Conservation (phyloP, 2,329 filamentous ascomycete species). For the Sarocladium oryzae region DNA sequence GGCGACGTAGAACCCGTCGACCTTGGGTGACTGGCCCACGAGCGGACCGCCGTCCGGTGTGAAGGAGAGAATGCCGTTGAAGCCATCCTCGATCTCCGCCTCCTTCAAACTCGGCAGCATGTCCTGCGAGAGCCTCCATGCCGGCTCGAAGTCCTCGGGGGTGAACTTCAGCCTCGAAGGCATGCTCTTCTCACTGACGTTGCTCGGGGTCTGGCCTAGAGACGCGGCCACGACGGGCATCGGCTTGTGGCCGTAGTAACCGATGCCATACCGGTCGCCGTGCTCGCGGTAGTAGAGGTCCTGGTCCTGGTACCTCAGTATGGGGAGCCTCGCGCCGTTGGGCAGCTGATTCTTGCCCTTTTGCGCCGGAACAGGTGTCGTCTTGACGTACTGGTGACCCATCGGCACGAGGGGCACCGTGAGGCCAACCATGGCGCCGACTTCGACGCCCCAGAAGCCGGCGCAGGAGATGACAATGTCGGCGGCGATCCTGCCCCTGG, state of each 20-base stretch:
- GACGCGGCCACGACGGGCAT: constrained; percentile 52
- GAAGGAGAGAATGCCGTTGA: constrained; percentile 62
- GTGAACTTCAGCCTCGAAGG: constrained; percentile 57
- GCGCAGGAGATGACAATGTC: constrained; percentile 58
- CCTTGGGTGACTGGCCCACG: constrained; percentile 48
- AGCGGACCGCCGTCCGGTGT: constrained; percentile 58
- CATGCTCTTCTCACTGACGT: constrained; percentile 55
- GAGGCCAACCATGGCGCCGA: constrained; percentile 54
- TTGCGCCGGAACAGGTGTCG: constrained; percentile 41
- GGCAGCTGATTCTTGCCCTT: constrained; percentile 27
- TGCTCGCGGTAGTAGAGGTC: constrained; percentile 61
- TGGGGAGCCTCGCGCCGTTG: constrained; percentile 48
- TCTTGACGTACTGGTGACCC: constrained; percentile 59
- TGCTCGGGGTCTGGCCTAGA: constrained; percentile 43
- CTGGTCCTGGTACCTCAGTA: constrained; percentile 56
- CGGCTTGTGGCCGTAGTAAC: constrained; percentile 57
- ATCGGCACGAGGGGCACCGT: constrained; percentile 53
- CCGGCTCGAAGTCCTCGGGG: constrained; percentile 50
- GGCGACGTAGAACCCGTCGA: constrained; percentile 58
- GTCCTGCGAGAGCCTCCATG: constrained; percentile 49
- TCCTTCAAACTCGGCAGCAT: constrained; percentile 46
- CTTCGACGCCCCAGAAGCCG: constrained; percentile 60
- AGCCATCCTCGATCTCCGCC: constrained; percentile 49
- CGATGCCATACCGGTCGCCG: constrained; percentile 55
- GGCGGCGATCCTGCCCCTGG: constrained; percentile 41